Evolutionary conservation across 768 basidiomycete species (phyloP).

Genomic region (Suillus luteus): DNA sequence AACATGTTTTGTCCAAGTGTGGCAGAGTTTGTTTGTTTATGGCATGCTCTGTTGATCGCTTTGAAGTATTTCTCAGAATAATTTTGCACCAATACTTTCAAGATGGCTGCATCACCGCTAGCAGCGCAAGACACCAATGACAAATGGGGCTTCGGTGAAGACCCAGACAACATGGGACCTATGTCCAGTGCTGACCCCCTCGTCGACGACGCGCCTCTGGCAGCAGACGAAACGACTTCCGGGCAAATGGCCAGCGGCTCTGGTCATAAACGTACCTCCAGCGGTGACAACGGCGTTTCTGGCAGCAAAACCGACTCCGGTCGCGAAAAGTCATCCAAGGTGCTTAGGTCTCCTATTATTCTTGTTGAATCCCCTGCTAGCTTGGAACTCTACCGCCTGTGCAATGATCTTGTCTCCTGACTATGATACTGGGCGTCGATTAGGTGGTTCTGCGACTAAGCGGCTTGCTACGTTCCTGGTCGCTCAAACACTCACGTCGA

Average conservation of each 20-base stretch:
- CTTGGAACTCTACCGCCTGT: slow-evolving; percentile 25
- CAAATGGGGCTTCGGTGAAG: slow-evolving; percentile 50
- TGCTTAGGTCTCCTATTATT: slow-evolving; percentile 69
- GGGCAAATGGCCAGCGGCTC: slow-evolving; percentile 1
- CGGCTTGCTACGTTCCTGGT: slow-evolving; percentile 12
- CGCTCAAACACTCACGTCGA: slow-evolving; percentile 12
- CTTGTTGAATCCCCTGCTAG: slow-evolving; percentile 34
- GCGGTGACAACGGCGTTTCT: slow-evolving; percentile 40
- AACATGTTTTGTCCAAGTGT: slow-evolving; percentile 3
- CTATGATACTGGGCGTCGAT: slow-evolving; percentile 17
- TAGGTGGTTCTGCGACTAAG: slow-evolving; percentile 9
- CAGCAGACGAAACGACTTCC: slow-evolving; percentile 23
- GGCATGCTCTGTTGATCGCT: slow-evolving; percentile 2
- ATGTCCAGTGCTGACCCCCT: slow-evolving; percentile 50
- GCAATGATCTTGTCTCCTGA: slow-evolving; percentile 14
- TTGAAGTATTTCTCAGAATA: background rate
- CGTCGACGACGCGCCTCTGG: slow-evolving; percentile 41
- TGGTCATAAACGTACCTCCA: slow-evolving; percentile 43
- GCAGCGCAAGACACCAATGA: slow-evolving; percentile 26
- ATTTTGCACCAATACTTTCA: slow-evolving; percentile 10
- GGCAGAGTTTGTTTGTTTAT: slow-evolving; percentile 3
- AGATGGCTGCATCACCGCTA: slow-evolving; percentile 20
- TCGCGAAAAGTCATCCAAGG: slow-evolving; percentile 83
- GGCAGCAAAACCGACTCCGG: slow-evolving; percentile 46
- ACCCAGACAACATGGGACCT: slow-evolving; percentile 51